Conservation (phyloP, 2,329 filamentous ascomycete species). For the Ceratocystis colombiana region DNA sequence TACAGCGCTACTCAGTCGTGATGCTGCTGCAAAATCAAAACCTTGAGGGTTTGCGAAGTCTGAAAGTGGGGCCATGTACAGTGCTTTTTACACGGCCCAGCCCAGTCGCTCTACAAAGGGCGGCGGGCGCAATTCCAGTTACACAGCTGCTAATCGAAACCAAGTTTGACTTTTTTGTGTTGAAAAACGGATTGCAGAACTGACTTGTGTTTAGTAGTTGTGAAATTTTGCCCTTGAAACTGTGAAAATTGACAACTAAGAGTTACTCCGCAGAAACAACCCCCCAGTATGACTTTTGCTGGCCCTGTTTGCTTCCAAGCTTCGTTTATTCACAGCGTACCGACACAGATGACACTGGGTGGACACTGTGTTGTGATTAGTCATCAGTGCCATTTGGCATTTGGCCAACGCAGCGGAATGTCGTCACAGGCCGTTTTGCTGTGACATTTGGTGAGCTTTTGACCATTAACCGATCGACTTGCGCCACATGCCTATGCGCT, state of each 20-base stretch:
- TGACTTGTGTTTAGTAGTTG: too few relatives aligned
- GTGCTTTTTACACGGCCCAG: not conserved
- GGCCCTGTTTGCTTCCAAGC: too few relatives aligned
- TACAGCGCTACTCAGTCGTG: not conserved
- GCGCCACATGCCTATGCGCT: not conserved
- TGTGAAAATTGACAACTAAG: too few relatives aligned
- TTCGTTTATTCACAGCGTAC: not conserved
- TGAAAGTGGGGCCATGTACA: slow-evolving; percentile 9
- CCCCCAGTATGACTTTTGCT: too few relatives aligned
- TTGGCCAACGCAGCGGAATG: slow-evolving; percentile 22
- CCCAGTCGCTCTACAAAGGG: not conserved
- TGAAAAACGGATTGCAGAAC: too few relatives aligned
- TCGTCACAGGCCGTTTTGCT: slow-evolving; percentile 16
- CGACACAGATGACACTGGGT: not conserved
- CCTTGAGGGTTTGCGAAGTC: not conserved
- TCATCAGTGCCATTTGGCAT: slow-evolving; percentile 4
- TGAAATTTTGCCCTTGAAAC: too few relatives aligned
- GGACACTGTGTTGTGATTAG: slow-evolving; percentile 18
- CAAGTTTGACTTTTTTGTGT: too few relatives aligned
- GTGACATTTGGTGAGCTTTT: not conserved
- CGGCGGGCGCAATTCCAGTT: not conserved
- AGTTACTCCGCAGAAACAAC: too few relatives aligned
- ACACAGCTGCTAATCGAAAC: not conserved
- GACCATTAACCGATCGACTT: not conserved
- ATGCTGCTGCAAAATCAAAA: not conserved